Evolutionary conservation across 345 rosid genomes (phyloP).

Genomic region (Eutrema yunnanense): DNA sequence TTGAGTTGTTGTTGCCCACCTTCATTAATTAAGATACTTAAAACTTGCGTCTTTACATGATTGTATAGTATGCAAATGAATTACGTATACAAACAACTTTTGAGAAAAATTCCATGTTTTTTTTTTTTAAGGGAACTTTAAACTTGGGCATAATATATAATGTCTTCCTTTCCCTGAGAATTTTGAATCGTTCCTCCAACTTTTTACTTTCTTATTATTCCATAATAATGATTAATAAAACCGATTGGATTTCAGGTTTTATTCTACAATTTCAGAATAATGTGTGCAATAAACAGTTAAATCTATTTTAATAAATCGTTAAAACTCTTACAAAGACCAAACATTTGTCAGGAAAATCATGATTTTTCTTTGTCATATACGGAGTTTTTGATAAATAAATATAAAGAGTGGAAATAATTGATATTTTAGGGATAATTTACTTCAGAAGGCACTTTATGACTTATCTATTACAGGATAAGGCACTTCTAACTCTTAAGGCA

Average conservation of each 20-base stretch:
- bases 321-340: not conserved
- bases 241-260: not conserved
- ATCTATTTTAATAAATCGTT: not conserved
- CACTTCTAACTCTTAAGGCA: no score
- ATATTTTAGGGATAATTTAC: no score
- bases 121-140: not conserved
- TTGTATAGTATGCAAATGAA: not conserved
- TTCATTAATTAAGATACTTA: not conserved
- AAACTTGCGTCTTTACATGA: not conserved
- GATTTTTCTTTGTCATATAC: not conserved
- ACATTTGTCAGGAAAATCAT: not conserved
- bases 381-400: not conserved
- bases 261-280: not conserved
- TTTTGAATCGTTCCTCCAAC: not conserved
- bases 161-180: not conserved
- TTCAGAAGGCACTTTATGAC: no score
- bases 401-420: not conserved
- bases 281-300: not conserved
- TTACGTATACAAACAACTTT: not conserved
- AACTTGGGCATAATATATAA: not conserved
- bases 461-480: no score
- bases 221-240: not conserved
- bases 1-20: not conserved
- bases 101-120: not conserved
- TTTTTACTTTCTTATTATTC: not conserved